phyloP scores from a whole-genome alignment of 257 asterid genomes.

The Ilex asprella region DNA sequence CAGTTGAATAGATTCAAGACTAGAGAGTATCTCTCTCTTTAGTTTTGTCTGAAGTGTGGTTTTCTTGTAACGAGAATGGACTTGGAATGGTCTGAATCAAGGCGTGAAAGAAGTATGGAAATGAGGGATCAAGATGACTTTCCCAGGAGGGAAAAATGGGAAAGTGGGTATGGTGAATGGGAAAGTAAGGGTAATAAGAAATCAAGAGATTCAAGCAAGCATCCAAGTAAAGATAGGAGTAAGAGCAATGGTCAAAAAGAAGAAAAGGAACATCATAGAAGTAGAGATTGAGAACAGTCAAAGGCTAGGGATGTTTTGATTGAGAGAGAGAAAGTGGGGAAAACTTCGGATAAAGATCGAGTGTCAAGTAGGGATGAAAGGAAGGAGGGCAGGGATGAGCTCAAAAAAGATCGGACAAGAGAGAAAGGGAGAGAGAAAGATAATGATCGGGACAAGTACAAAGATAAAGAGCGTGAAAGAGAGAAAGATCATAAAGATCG shows the following conservation, averaged over 20 bases:
- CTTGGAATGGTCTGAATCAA: conserved; percentile 12
- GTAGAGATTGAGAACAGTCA: conserved; percentile 55
- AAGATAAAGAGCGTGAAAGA: conserved; percentile 42
- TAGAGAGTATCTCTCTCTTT: too few relatives aligned
- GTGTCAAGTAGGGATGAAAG: conserved; percentile 47
- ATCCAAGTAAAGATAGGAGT: conserved; percentile 55
- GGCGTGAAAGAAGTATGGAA: conserved; percentile 47
- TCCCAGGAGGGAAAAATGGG: conserved; percentile 51
- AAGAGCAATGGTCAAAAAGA: conserved; percentile 41
- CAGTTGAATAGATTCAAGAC: too few relatives aligned
- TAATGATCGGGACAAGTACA: conserved; percentile 48
- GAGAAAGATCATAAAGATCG: conserved; percentile 60
- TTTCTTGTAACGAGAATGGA: too few relatives aligned
- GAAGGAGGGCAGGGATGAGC: conserved; percentile 64
- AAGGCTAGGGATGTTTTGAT: conserved; percentile 29
- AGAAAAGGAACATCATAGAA: conserved; percentile 65
- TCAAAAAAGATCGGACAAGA: conserved; percentile 45
- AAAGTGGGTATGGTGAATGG: conserved; percentile 37
- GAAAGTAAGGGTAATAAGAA: conserved; percentile 45
- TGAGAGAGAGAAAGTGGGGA: conserved; percentile 49
- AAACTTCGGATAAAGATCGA: conserved; percentile 41
- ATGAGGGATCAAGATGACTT: conserved; percentile 41
- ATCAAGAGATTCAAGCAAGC: conserved; percentile 42
- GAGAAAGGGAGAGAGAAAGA: conserved; percentile 54
- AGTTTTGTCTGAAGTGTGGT: too few relatives aligned